Evolutionary conservation across 768 basidiomycete species (phyloP).

Genomic region (Sporobolomyces phaffii): DNA sequence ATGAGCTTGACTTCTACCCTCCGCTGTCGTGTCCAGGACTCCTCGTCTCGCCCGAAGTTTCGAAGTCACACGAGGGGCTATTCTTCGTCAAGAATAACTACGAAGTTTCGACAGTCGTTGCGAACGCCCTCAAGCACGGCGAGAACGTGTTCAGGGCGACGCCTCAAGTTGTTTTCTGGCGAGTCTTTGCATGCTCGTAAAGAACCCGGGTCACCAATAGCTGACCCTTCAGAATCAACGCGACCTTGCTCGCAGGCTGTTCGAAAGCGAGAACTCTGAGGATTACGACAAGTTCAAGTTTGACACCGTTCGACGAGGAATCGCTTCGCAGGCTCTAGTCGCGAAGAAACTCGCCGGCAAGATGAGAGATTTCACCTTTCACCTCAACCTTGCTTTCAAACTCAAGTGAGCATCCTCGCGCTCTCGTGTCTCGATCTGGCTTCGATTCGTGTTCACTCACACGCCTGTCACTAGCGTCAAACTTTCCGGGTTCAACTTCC

Average conservation of each 20-base stretch:
- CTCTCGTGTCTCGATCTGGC: neutral
- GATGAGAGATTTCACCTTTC: neutral
- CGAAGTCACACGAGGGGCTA: neutral
- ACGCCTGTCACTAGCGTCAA: too few relatives aligned
- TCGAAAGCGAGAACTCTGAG: neutral
- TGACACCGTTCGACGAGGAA: neutral
- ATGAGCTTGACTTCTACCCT: neutral
- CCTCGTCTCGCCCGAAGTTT: neutral
- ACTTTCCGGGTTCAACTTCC: neutral
- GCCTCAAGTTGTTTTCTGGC: conserved; percentile 16
- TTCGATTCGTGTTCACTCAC: too few relatives aligned
- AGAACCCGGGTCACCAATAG: too few relatives aligned
- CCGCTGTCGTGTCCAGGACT: neutral
- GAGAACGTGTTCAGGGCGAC: neutral
- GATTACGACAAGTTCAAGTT: conserved; percentile 17
- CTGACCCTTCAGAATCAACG: too few relatives aligned
- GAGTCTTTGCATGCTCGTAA: neutral
- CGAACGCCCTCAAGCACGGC: neutral
- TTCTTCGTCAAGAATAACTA: neutral
- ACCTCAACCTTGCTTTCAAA: conserved; percentile 13
- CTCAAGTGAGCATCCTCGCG: neutral
- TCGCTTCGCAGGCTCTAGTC: conserved; percentile 18
- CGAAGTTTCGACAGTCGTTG: neutral
- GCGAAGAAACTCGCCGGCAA: neutral
- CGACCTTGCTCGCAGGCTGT: neutral